Evolutionary conservation across 164 flowering plant genomes (phyloP).

Genomic region (Aristolochia contorta): DNA sequence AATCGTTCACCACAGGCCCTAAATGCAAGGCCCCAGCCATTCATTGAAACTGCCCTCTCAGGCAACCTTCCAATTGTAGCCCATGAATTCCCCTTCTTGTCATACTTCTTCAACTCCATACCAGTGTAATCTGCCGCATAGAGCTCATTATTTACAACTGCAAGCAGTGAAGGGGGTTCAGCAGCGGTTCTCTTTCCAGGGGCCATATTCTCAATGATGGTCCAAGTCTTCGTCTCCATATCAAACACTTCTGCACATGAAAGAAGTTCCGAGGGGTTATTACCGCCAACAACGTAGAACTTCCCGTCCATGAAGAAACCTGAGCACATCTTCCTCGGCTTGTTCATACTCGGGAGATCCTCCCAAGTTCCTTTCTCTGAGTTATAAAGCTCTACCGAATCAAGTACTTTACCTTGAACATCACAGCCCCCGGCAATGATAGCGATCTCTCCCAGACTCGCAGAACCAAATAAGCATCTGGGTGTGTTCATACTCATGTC

Average conservation of each 20-base stretch:
- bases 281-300: conserved; percentile 87
- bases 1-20: conserved; percentile 84
- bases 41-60: conserved; percentile 66
- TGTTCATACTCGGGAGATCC: conserved; percentile 63
- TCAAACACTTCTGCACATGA: conserved; percentile 84
- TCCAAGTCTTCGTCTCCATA: conserved; percentile 64
- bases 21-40: conserved; percentile 96
- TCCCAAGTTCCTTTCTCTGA: conserved; percentile 63
- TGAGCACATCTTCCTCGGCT: conserved; percentile 87
- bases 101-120: conserved; percentile 67
- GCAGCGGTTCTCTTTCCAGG: conserved; percentile 43
- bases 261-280: conserved; percentile 34
- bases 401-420: conserved; percentile 45
- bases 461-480: conserved; percentile 88
- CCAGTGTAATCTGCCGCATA: conserved; percentile 89
- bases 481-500: conserved; percentile 75
- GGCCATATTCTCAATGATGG: conserved; percentile 71
- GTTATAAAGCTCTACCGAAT: conserved; percentile 74
- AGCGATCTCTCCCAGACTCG: conserved; percentile 79
- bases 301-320: conserved; percentile 87
- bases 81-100: conserved; percentile 48
- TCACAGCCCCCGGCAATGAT: conserved; percentile 93
- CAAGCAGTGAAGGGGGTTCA: conserved; percentile 81
- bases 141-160: conserved; percentile 74
- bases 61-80: conserved; percentile 72